Evolutionary conservation across 2,329 filamentous ascomycete species (phyloP), one percentile per base, ranked within the genome.

Genomic region (Pseudogymnoascus sp.): DNA sequence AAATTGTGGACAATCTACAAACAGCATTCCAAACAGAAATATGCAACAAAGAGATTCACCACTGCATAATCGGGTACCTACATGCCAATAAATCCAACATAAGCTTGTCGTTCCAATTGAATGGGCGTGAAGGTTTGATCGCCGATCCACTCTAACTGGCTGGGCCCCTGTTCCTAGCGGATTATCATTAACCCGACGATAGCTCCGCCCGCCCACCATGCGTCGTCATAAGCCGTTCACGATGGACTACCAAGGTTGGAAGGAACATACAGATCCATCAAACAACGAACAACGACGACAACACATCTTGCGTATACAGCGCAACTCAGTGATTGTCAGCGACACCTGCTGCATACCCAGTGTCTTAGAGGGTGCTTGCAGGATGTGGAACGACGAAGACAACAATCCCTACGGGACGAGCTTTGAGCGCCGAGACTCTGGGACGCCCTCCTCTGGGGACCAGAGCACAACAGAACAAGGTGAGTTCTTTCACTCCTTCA

Each of bases 361-460:
- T 55, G 48, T 55, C 48, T 55, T 10, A 21, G 29, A 55, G 48
- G 48, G 48, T 55, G 40, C 62, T 25, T 60, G 65, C 74, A 82
- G 70, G 68, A 97, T 97, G 93, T 97, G 93, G 93, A 95, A 97
- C 82, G 92, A 97, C 80, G 93, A 97, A 78, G 91, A 97, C 73
- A 97, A 97, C 78, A 97, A 97, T 74, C 93, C 93, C 4, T 97
- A 97, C 72, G 92, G 92, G 67, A 85, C 81, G 70, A 93, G 90
- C 75, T 97, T 96, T 78, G 90, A 94, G 74, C 88, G 89, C 70
- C 86, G 90, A 70, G 90, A 95, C 75, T 90, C 89, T 65, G 85
- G 88, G 73, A 82, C 85, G 52, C 90, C 87, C 29, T 87, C 87
- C 33, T 78, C 80, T 45, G 80, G 80, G 18, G 85, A 88, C 71